Evolutionary conservation across 2,329 filamentous ascomycete genomes (phyloP).

Genomic region (Pseudocercospora crystallina): DNA sequence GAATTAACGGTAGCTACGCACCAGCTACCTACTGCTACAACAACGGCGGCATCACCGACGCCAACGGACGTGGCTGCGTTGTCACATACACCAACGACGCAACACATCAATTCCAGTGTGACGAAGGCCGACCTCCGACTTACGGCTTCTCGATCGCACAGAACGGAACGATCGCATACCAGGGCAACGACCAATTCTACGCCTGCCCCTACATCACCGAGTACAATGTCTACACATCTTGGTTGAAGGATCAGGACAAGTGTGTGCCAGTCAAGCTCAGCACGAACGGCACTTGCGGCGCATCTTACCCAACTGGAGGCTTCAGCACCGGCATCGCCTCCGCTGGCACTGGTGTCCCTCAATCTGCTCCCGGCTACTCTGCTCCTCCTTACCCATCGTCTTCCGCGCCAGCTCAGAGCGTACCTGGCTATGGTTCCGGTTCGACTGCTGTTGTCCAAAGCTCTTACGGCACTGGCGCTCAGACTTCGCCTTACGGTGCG

Average conservation of each 20-base stretch:
- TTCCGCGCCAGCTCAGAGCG: background rate
- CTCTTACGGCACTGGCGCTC: background rate
- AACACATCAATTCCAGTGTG: constrained; percentile 23
- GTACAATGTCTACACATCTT: constrained; percentile 21
- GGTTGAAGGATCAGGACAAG: constrained; percentile 17
- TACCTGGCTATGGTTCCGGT: background rate
- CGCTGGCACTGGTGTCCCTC: constrained; percentile 3
- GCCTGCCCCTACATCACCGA: constrained; percentile 18
- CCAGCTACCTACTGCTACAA: constrained; percentile 19
- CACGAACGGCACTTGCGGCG: constrained; percentile 15
- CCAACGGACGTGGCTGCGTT: constrained; percentile 39
- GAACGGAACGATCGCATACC: constrained; percentile 16
- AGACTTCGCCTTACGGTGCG: background rate
- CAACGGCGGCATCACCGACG: constrained; percentile 18
- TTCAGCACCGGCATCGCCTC: background rate
- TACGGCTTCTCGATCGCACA: constrained; percentile 17
- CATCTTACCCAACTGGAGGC: background rate
- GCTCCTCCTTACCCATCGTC: constrained; percentile 6
- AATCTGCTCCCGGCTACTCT: constrained; percentile 6
- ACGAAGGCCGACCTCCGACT: constrained; percentile 14
- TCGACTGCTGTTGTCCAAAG: background rate
- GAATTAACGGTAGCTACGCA: constrained; percentile 18
- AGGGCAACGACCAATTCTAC: constrained; percentile 19
- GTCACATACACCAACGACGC: constrained; percentile 18
- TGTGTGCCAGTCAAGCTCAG: constrained; percentile 18